Base-by-base conservation (phyloP, 2,329 filamentous ascomycete genomes). In the Fusarium pseudoanthophilum region DNA sequence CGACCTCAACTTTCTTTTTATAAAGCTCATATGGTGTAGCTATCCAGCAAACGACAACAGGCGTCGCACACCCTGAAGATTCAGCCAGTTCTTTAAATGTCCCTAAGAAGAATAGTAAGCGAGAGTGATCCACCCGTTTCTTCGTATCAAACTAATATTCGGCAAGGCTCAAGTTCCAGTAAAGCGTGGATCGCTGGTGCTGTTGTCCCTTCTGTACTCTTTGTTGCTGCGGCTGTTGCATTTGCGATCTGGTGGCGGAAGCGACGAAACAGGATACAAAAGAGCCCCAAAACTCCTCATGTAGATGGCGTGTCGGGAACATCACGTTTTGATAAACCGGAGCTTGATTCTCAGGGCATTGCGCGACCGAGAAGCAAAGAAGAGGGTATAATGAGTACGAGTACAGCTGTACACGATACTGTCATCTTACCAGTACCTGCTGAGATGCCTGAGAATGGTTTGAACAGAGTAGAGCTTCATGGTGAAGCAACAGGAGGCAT, bases 21-120 rank as follows among this genome's bases (percentile, higher is more conserved):
- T 13, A 18, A 18, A 13, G 8, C 30, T 51, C 21, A 51, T 14
- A 2, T 6, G 5, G 6, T 11, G 4, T 15, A 36, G 30, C 11
- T 26, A 20, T 21, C 3, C 11, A n/a, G 3, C 30, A 15, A 11
- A 52, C 30, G 4, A 52, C n/a, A 20, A 34, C 49, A 2, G n/a
- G 20, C 4, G 16, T 5, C 16, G 6, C 32, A 1, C 30, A 26
- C 36, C 1, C 32, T 20, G 30, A 3, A 24, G 5, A 5, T 1
- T 15, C 48, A 20, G 8, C n/a, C 16, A 26, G 8, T 20, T 36
- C 16, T 0, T 15, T 11, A 26, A 26, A 14, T 11, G 0, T 7
- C 15, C 11, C n/a, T 10, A 15, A 20, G n/a, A 24, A 26, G 8
- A 3, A 20, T 24, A 26, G 16, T 26, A 26, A 26, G 26, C 26